phyloP scores from a whole-genome alignment of 169 alveolate species.

The Neospora caninum region DNA sequence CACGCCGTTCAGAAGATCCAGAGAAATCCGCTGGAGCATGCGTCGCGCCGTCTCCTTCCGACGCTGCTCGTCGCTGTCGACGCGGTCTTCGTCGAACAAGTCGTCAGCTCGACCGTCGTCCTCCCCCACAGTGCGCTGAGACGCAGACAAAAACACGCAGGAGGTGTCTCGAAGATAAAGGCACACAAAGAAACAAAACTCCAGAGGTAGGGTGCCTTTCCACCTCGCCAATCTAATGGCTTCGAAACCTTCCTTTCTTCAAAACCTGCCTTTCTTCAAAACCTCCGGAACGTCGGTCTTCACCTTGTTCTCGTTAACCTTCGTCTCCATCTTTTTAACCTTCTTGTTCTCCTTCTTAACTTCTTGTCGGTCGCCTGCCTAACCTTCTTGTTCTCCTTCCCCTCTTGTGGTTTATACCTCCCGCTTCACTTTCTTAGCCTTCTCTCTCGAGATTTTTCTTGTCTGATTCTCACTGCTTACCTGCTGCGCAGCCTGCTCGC shows the following conservation, averaged over 20 bases:
- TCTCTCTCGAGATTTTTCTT: neutral
- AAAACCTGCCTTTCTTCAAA: no score
- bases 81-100: slow-evolving; percentile 26
- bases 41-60: slow-evolving; percentile 1
- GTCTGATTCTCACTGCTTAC: neutral
- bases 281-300: no score
- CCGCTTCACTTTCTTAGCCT: no score
- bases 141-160: neutral
- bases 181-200: neutral
- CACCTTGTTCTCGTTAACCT: no score
- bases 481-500: neutral
- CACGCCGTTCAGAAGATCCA: slow-evolving; percentile 24
- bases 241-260: no score
- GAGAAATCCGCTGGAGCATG: slow-evolving; percentile 13
- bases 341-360: neutral
- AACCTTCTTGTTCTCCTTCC: no score
- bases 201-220: neutral
- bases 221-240: no score
- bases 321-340: no score
- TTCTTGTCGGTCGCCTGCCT: no score
- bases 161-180: neutral
- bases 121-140: neutral
- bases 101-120: neutral
- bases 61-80: slow-evolving; percentile 3
- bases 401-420: no score